Evolutionary conservation across 768 basidiomycete species (phyloP).

Genomic region (Tricholoma hemisulphureum): DNA sequence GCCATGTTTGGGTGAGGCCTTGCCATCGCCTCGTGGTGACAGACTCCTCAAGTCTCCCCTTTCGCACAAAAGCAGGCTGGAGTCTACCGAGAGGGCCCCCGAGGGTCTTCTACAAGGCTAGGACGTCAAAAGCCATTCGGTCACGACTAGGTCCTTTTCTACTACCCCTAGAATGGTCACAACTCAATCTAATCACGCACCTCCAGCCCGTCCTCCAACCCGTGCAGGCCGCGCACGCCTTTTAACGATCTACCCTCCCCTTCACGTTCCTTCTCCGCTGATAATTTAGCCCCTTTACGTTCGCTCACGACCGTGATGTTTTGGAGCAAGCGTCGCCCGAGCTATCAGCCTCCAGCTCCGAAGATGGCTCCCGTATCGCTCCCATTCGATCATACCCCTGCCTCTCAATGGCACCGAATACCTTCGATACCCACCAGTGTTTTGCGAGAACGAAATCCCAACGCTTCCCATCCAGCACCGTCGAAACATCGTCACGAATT

Average conservation of each 20-base stretch:
- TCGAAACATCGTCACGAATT: not conserved
- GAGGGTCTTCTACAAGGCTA: conserved; percentile 31
- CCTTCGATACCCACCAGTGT: conserved; percentile 4
- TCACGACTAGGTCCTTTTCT: conserved; percentile 25
- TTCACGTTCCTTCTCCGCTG: conserved; percentile 8
- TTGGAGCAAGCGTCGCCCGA: conserved; percentile 25
- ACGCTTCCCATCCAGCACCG: not conserved
- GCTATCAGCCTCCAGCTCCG: conserved; percentile 33
- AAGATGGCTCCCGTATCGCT: conserved; percentile 29
- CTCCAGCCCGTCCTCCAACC: conserved; percentile 30
- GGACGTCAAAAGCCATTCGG: conserved; percentile 26
- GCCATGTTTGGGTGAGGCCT: conserved; percentile 18
- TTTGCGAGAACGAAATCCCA: not conserved
- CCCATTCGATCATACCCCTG: conserved; percentile 25
- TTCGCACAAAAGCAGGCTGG: conserved; percentile 30
- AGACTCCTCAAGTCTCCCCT: conserved; percentile 17
- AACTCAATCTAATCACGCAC: conserved; percentile 21
- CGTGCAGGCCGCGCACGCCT: conserved; percentile 30
- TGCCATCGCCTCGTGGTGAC: conserved; percentile 36
- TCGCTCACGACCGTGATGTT: conserved; percentile 30
- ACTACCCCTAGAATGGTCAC: conserved; percentile 9
- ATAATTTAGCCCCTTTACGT: conserved; percentile 13
- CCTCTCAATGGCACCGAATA: conserved; percentile 16
- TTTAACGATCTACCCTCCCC: conserved; percentile 24
- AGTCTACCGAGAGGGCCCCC: conserved; percentile 24